Base-by-base conservation (phyloP, 2,329 filamentous ascomycete species). In the Beauveria sp. region DNA sequence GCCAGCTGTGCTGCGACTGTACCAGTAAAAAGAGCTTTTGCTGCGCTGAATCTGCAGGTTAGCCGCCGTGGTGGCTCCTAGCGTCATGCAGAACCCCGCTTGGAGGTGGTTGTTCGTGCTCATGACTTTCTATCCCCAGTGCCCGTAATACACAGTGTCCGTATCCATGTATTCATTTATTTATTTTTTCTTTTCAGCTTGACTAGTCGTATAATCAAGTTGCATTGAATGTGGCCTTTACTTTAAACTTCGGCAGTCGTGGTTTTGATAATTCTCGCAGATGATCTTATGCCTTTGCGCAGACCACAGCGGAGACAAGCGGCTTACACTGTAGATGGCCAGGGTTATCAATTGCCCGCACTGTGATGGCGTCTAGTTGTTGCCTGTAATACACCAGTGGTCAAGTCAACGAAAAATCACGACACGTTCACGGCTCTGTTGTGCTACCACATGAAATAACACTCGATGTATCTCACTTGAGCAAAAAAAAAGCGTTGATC, bases 41-140 rank as follows among this genome's bases (percentile, higher is more conserved):
- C 12, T 37, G 34, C 34, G 18, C 50, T 40, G 44, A 18, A 22
- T 9, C 44, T 53, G 41, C 37, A 43, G n/a, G 30, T 61, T 61
- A 61, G 46, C 52, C 59, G 59, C 59, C 59, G 59, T 55, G 58
- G 58, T 61, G 58, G 58, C 8, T n/a, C 24, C 24, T 24, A 5
- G 18, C 16, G 41, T 20, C 41, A 28, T 18, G 14, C 18, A 18
- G 10, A 28, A 24, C 55, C 30, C 44, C 22, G 55, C 55, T 50
- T 18, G 20, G 12, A 43, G 46, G 28, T n/a, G 20, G 18, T 8
- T n/a, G 10, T 18, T 40, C 4, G 41, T 51, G 55, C 43, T 55
- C 7, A 26, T 26, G 30, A 34, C 30, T 14, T 34, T 34, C 4
- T 34, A 14, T 34, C 30, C 12, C 30, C 5, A 12, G 34, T 37